Percentiles rank a stretch among this genome's conserved stretches.
Conservation (phyloP, 805 yeast species). For the Wickerhamiella musiphila region DNA sequence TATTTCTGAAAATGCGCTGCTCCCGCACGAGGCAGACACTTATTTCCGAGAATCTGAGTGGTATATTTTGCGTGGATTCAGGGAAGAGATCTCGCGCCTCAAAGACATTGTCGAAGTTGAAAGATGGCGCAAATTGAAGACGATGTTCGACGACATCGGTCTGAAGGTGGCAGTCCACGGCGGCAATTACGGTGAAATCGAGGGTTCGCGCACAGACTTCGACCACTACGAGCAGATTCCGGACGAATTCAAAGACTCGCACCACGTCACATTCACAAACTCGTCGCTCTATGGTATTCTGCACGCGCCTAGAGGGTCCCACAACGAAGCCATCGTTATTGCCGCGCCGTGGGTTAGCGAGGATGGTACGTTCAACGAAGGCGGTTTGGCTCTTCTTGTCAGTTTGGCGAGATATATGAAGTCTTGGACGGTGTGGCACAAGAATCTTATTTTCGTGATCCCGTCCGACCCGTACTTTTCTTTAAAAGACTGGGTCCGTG, state of each 20-base stretch:
- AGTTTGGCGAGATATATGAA: conserved; percentile 66
- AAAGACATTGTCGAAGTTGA: conserved; percentile 12
- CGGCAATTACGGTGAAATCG: conserved; percentile 6
- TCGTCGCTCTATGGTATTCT: conserved; percentile 56
- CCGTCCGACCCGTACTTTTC: conserved; percentile 56
- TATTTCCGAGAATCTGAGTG: conserved; percentile 89
- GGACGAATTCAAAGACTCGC: no score
- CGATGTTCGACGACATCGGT: conserved; percentile 59
- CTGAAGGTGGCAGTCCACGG: conserved; percentile 38
- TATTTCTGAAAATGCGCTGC: conserved; percentile 85
- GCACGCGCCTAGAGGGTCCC: conserved; percentile 91
- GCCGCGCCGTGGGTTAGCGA: conserved; percentile 74
- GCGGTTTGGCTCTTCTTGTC: conserved; percentile 60
- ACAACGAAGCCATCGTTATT: conserved; percentile 84
- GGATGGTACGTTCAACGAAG: conserved; percentile 49
- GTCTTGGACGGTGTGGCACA: conserved; percentile 87
- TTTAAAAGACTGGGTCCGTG: conserved; percentile 78
- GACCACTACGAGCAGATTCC: conserved; percentile 12
- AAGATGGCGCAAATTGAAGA: conserved; percentile 26
- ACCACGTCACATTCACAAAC: no score
- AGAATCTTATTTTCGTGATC: conserved; percentile 73
- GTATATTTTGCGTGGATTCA: conserved; percentile 75
- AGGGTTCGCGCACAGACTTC: conserved; percentile 6
- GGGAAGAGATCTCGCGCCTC: conserved; percentile 36
- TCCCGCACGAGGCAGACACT: conserved; percentile 91